Base-by-base conservation (phyloP, 2,329 filamentous ascomycete genomes). In the Bipolaris cookei region DNA sequence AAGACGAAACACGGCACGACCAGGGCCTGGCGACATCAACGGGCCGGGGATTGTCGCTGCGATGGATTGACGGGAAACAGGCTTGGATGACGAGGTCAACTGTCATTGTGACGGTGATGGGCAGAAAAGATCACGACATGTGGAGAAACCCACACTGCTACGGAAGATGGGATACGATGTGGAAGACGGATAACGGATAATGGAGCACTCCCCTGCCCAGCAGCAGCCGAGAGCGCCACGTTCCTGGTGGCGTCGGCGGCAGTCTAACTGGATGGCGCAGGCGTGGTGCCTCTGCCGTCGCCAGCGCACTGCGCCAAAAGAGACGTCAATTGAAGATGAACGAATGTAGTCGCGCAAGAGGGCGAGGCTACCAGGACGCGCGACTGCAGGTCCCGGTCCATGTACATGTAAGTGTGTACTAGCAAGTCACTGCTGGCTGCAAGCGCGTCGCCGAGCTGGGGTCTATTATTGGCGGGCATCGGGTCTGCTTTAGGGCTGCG, bases 391-490 rank as follows among this genome's bases (percentile, higher is more conserved):
- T 7, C 34, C 34, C 34, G n/a, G 34, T 3, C 34, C 14, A n/a
- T 1, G 34, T n/a, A 28, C 25, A 28, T 28, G 3, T 18, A 37
- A 14, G 14, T 38, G 13, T 35, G 13, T 35, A 35, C 34, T 14
- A n/a, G 34, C n/a, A n/a, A 1, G n/a, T 7, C 6, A 13, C 34
- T n/a, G 34, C 34, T 7, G 10, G 34, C 34, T n/a, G 34, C 34
- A 13, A 13, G n/a, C 13, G 34, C 34, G 34, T 35, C 34, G 34
- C 34, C 34, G n/a, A 4, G 13, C 34, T 35, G 34, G 13, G 4
- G 6, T n/a, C 51, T 56, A 57, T 60, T 58, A 62, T 54, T 61
- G 61, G 44, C 38, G 3, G 44, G 13, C 41, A 13, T 14, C 6
- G 20, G 13, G 10, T n/a, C 18, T 47, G 61, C 53, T 62, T 5